Evolutionary conservation across 768 basidiomycete genomes (phyloP), one percentile per base, ranked within the genome.

Genomic region (Stropharia rugosoannulata): DNA sequence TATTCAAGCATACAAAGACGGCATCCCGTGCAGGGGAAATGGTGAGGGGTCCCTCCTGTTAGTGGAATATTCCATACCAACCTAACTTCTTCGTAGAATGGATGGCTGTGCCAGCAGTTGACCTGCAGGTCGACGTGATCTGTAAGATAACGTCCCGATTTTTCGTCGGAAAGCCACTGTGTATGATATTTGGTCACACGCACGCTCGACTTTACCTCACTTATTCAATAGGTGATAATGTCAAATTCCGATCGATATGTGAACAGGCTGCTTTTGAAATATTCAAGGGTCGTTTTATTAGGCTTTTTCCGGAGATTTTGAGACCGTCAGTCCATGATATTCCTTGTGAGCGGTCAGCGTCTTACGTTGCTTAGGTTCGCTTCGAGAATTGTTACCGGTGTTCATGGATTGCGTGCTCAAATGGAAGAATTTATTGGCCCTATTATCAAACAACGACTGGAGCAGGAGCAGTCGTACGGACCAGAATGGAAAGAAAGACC

Each of bases 401-500:
- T 66, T 1, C 54, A 54, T 6, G 56, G 50, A 15, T 37, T 62
- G 11, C 47, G 61, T 22, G 56, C 58, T 16, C 59, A 61, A 37
- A 60, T 58, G 51, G 59, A 60, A 15, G 54, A 63, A 16, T 61
- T 66, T 27, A 56, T 75, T 12, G 61, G 58, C 11, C 70, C 73
- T 0, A 32, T 70, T 10, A 65, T 74, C 5, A 50, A 66, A 42
- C 62, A 67, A 32, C 62, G 70, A 8, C 43, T 61, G 29, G 64
- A 66, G 16, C 62, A 64, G 38, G 52, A 62, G 46, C 41, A 49
- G 10, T 57, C 49, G 4, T 35, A 68, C 19, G 71, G 70, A 5
- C 36, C 25, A 10, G 62, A 73, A 18, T 70, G 66, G 63, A 58
- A 63, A 13, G 68, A 59, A 0, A 73, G 68, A 60, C 72, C 72